Evolutionary conservation across 2,329 filamentous ascomycete genomes (phyloP).

Genomic region (Paecilomyces variotii): DNA sequence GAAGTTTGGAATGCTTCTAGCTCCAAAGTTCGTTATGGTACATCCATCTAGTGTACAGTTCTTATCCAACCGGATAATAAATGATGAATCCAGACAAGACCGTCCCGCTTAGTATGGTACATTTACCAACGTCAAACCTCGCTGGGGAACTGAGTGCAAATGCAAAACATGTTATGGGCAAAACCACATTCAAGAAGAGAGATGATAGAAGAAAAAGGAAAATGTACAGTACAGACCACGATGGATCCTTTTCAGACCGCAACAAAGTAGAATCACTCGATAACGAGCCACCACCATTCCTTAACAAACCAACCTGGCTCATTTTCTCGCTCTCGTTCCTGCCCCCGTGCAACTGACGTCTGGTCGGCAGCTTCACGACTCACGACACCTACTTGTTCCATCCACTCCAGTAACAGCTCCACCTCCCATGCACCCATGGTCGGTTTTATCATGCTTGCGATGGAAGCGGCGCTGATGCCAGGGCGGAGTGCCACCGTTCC

Average conservation of each 20-base stretch:
- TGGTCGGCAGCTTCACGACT: background rate
- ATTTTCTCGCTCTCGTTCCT: slow-evolving; percentile 7
- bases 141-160: background rate
- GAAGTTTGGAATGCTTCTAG: background rate
- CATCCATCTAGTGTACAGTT: background rate
- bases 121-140: background rate
- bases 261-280: slow-evolving; percentile 8
- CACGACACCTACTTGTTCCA: slow-evolving; percentile 21
- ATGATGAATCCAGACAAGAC: background rate
- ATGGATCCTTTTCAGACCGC: background rate
- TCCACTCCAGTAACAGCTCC: slow-evolving; percentile 32
- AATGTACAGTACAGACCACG: background rate
- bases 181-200: background rate
- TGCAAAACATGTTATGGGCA: background rate
- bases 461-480: slow-evolving; percentile 25
- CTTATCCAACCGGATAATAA: background rate
- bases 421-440: slow-evolving; percentile 37
- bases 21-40: background rate
- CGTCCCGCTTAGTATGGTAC: background rate
- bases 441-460: slow-evolving; percentile 32
- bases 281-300: slow-evolving; percentile 37
- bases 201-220: background rate
- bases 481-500: slow-evolving; percentile 35
- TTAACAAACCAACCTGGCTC: slow-evolving; percentile 23
- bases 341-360: slow-evolving; percentile 13